A percentile compares a stretch with the other conserved stretches of the same genome.
Evolutionary conservation across 768 basidiomycete genomes (phyloP).

Genomic region (Collybia nuda): DNA sequence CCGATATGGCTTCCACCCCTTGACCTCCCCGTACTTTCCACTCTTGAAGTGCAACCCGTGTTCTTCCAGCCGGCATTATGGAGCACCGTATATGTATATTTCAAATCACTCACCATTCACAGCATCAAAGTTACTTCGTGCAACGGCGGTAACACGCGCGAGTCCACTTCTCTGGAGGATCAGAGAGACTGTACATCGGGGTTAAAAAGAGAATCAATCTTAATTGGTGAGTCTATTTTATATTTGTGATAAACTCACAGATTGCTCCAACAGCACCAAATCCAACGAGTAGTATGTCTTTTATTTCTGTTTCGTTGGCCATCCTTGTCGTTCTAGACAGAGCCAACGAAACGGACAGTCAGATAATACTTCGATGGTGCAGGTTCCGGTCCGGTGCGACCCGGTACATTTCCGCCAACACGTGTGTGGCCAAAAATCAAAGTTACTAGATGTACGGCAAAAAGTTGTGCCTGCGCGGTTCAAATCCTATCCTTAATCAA

Average conservation of each 20-base stretch:
- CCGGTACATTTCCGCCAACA: too few species aligned
- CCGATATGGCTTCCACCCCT: conserved; percentile 63
- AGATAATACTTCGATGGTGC: neutral
- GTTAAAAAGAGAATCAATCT: neutral
- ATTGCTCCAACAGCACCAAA: conserved; percentile 67
- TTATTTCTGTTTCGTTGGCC: conserved; percentile 4
- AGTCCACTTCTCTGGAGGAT: conserved; percentile 56
- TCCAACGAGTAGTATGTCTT: conserved; percentile 60
- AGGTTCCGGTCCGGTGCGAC: too few species aligned
- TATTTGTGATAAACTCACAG: conserved; percentile 38
- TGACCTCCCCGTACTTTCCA: conserved; percentile 55
- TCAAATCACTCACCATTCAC: conserved; percentile 39
- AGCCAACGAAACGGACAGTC: too few species aligned
- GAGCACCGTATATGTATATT: neutral
- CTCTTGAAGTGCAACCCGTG: conserved; percentile 59
- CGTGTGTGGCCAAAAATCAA: too few species aligned
- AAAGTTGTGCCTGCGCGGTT: too few species aligned
- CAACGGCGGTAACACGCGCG: conserved; percentile 70
- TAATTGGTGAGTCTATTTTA: neutral
- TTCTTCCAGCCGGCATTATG: conserved; percentile 25
- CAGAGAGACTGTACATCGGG: conserved; percentile 45
- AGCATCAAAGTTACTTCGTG: conserved; percentile 64
- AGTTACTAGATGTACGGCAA: too few species aligned
- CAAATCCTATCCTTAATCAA: too few species aligned
- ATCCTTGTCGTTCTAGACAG: neutral